Conservation (phyloP, 2,329 filamentous ascomycete species). For the Herpotrichia juniperi region DNA sequence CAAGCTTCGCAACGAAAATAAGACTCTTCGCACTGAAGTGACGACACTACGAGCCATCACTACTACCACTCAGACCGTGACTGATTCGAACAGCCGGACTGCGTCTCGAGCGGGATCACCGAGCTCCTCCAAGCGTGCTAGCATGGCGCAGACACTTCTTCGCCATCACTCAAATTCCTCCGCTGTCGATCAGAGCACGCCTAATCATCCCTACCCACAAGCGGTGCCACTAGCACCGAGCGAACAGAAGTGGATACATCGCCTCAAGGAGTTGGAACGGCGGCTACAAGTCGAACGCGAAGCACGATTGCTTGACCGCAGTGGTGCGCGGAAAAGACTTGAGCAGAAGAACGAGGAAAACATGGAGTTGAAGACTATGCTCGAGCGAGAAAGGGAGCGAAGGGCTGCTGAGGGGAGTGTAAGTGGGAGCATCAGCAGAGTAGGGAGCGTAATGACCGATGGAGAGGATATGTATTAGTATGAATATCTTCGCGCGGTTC, state of each 20-base stretch:
- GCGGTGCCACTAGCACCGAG: slow-evolving; percentile 51
- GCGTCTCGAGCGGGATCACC: slow-evolving; percentile 35
- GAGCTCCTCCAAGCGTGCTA: slow-evolving; percentile 47
- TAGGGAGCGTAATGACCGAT: slow-evolving; percentile 19
- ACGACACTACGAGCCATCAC: slow-evolving; percentile 65
- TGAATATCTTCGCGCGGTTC: background rate
- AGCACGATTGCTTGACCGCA: slow-evolving; percentile 81
- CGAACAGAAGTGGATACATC: slow-evolving; percentile 82
- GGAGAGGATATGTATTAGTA: slow-evolving; percentile 20
- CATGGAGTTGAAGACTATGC: slow-evolving; percentile 68
- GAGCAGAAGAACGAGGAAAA: slow-evolving; percentile 79
- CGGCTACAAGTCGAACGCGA: slow-evolving; percentile 90
- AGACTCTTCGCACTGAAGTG: slow-evolving; percentile 65
- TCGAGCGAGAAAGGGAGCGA: slow-evolving; percentile 62
- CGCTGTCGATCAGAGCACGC: slow-evolving; percentile 52
- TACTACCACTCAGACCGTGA: slow-evolving; percentile 27
- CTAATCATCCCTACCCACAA: slow-evolving; percentile 39
- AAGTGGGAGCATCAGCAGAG: slow-evolving; percentile 25
- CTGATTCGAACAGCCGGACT: slow-evolving; percentile 30
- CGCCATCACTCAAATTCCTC: slow-evolving; percentile 59
- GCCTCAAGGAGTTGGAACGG: slow-evolving; percentile 85
- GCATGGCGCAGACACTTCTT: slow-evolving; percentile 58
- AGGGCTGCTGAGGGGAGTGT: slow-evolving; percentile 27
- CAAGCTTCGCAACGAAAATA: slow-evolving; percentile 66
- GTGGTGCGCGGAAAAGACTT: slow-evolving; percentile 78